Base-by-base conservation (phyloP, 2,329 filamentous ascomycete species). In the Drechmeria coniospora region DNA sequence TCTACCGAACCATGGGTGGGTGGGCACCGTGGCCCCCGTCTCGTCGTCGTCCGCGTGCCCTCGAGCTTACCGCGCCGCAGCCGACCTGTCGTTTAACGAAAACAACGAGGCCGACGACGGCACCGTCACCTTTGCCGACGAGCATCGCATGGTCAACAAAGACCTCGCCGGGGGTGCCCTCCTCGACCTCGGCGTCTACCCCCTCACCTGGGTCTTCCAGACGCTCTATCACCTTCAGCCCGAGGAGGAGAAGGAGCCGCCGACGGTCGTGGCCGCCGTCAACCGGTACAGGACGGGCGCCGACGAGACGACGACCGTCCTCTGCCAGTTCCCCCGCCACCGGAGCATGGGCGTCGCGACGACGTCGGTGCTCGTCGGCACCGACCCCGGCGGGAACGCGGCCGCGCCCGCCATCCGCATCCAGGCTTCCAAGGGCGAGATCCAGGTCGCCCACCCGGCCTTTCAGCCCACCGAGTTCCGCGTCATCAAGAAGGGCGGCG, bases 141-240 rank as follows among this genome's bases (percentile, higher is more conserved):
- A 64, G 27, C 63, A 84, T 56, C 74, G 84, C 29, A 84, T 92
- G 65, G 62, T 92, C 36, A 92, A 92, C 53, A 64, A 65, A 13
- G 76, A 86, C 43, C 64, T 93, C 24, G 84, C 83, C 0, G 84
- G 84, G 17, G 84, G 84, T 29, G 78, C 76, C 2, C 59, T 92
- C 30, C 65, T 93, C 27, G 84, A 93, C 51, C 61, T 93, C 32
- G 84, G 84, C 35, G 79, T 93, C 51, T 93, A 93, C 59, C 72
- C 80, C 25, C 56, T 93, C 35, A 92, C 82, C 18, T 93, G 84
- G 84, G 68, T 90, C 27, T 92, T 87, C 65, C 82, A 92, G 55
- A 78, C 77, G 24, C 65, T 92, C 16, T 92, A 92, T 56, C 80
- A 84, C 50, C 71, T 79, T 3, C 78, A 86, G 45, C 65, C 74